Percentiles rank a stretch among this genome's conserved stretches.
Conservation (phyloP, 805 yeast species). For the Barnettozyma californica region DNA sequence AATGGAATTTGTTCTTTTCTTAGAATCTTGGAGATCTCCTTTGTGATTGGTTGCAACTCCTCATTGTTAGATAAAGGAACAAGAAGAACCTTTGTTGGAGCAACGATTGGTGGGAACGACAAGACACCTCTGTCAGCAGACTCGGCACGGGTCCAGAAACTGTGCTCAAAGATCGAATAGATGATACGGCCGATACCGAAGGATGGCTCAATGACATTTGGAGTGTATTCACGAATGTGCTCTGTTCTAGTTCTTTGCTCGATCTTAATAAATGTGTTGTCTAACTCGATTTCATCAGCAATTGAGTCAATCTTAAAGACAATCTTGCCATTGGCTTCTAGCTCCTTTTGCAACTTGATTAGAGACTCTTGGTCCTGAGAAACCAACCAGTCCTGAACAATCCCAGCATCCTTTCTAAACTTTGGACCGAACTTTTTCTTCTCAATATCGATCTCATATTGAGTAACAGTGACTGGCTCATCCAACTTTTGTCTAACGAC, state of each 20-base stretch:
- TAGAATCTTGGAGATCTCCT: conserved; percentile 62
- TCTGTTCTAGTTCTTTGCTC: conserved; percentile 75
- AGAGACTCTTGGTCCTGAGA: conserved; percentile 80
- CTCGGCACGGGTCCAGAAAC: conserved; percentile 92
- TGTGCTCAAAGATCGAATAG: conserved; percentile 89
- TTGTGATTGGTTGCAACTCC: conserved; percentile 69
- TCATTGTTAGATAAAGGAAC: conserved; percentile 90
- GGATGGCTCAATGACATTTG: conserved; percentile 98
- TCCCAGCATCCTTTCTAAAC: conserved; percentile 95
- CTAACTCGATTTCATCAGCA: conserved; percentile 63
- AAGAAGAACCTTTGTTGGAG: conserved; percentile 94
- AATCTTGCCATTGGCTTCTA: conserved; percentile 57
- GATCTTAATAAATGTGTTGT: conserved; percentile 64
- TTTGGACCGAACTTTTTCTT: conserved; percentile 97
- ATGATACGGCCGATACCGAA: conserved; percentile 98
- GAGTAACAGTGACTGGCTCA: conserved; percentile 78
- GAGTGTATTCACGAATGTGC: conserved; percentile 92
- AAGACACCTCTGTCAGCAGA: conserved; percentile 83
- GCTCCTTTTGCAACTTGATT: conserved; percentile 68
- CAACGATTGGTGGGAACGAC: conserved; percentile 91
- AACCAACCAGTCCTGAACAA: conserved; percentile 75
- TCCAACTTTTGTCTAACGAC: conserved; percentile 89
- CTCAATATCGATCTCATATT: conserved; percentile 78
- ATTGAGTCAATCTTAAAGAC: conserved; percentile 63
- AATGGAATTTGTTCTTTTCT: conserved; percentile 83